Base-by-base conservation (phyloP, 2,329 filamentous ascomycete species). In the Aspergillus pseudotamarii region DNA sequence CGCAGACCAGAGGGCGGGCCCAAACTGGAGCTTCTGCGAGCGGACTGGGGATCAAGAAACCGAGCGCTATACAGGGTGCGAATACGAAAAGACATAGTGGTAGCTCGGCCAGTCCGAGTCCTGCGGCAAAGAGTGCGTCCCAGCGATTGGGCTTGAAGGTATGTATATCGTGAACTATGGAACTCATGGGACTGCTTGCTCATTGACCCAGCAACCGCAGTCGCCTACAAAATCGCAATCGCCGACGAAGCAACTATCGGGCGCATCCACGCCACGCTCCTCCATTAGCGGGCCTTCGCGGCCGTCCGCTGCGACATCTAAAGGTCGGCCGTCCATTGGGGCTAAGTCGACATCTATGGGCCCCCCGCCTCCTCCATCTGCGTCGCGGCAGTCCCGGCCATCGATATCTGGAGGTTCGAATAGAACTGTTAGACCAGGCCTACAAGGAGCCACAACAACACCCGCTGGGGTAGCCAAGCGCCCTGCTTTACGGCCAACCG, bases 211-310 rank as follows among this genome's bases (percentile, higher is more conserved):
- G 51, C 51, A 41, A 46, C 32, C 50, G 48, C 50, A 93, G 88
- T 93, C 90, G 63, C 91, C 92, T 2, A 89, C 87, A 0, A 94
- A 92, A 72, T 94, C 91, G 1, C 92, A 92, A 72, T 94, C 91
- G 1, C 92, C 92, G 1, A 92, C 90, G 3, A 95, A 95, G 73
- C 90, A 91, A 70, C 76, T 91, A n/a, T 68, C 72, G 11, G 81
- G 78, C 14, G 79, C 79, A 21, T 82, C 88, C 1, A 78, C 89
- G 2, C 88, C 90, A 1, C 78, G 82, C 34, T 66, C 73, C 1
- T 75, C 77, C 36, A 64, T 71, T 64, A 53, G 83, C 77, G 43
- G 81, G 77, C 58, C 56, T 82, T 85, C 30, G 76, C 90, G 26
- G 86, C 89, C 14, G 85, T 88, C 46, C 76, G 77, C 56, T 58